Evolutionary conservation across 164 flowering plant genomes (phyloP).

Genomic region (Nelumbo lutea): DNA sequence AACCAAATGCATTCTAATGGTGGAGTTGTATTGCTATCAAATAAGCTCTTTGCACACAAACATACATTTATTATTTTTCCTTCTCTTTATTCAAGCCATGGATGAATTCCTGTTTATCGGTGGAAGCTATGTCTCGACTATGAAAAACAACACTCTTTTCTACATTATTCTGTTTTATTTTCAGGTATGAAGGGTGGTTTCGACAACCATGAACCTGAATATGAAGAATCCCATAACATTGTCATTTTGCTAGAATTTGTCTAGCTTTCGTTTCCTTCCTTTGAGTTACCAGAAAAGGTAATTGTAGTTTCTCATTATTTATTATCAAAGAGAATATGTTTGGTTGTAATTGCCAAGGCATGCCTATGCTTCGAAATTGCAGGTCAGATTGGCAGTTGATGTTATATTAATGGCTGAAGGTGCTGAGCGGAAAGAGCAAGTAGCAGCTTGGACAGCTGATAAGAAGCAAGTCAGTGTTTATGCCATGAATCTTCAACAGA

Average conservation of each 20-base stretch:
- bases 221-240: conserved; percentile 61
- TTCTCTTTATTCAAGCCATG: too few species aligned
- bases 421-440: conserved; percentile 81
- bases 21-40: not conserved
- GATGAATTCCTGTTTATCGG: too few species aligned
- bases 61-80: not conserved
- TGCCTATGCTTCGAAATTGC: conserved; percentile 10
- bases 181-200: conserved; percentile 94
- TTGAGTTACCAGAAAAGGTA: conserved; percentile 95
- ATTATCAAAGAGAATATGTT: not conserved
- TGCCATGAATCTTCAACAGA: conserved; percentile 68
- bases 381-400: conserved; percentile 95
- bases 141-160: not conserved
- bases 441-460: conserved; percentile 88
- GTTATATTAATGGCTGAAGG: conserved; percentile 71
- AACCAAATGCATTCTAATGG: not conserved
- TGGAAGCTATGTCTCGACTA: not conserved
- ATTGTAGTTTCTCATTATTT: not conserved
- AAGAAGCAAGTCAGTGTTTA: conserved; percentile 64
- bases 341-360: not conserved
- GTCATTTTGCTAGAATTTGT: conserved; percentile 73
- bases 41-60: not conserved
- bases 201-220: conserved; percentile 75
- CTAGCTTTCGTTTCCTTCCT: conserved; percentile 82
- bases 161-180: conserved; percentile 10